phyloP scores from a whole-genome alignment of 2,329 filamentous ascomycete species.

The Cryphonectria radicalis region DNA sequence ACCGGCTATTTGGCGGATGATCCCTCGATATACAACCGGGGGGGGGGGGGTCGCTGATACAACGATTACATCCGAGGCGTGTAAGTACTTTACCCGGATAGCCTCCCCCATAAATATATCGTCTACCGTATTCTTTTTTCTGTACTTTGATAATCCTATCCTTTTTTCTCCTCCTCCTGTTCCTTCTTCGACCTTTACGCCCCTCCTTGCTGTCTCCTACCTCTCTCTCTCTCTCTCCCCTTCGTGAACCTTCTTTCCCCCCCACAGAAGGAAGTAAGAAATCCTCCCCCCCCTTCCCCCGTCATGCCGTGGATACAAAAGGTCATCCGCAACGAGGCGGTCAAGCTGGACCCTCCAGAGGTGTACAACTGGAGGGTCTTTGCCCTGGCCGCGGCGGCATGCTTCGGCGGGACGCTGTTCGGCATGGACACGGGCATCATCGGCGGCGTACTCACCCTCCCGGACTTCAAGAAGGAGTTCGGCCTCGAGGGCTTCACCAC shows the following conservation, averaged over 20 bases:
- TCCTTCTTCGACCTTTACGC: not conserved
- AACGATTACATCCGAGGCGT: not conserved
- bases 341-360: conserved; percentile 67
- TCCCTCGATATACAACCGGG: not conserved
- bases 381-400: conserved; percentile 62
- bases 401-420: conserved; percentile 35
- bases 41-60: not conserved
- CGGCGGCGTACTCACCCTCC: conserved; percentile 27
- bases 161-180: not conserved
- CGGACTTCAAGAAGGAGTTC: conserved; percentile 46
- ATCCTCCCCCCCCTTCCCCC: too few species aligned
- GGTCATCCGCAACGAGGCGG: conserved; percentile 62
- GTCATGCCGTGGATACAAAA: conserved; percentile 41
- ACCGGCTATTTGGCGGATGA: not conserved
- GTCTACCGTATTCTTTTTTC: not conserved
- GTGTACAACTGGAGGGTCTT: conserved; percentile 75
- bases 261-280: not conserved
- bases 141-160: not conserved
- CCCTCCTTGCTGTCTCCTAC: not conserved
- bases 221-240: not conserved
- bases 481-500: conserved; percentile 47
- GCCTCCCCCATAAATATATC: not conserved
- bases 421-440: conserved; percentile 26
- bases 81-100: not conserved
- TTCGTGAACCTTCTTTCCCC: not conserved